These are phyloP conservation scores for Daldinia grandis DNA, from an alignment of 495 filamentous ascomycete species.

Conservation along the genomic window DNA sequence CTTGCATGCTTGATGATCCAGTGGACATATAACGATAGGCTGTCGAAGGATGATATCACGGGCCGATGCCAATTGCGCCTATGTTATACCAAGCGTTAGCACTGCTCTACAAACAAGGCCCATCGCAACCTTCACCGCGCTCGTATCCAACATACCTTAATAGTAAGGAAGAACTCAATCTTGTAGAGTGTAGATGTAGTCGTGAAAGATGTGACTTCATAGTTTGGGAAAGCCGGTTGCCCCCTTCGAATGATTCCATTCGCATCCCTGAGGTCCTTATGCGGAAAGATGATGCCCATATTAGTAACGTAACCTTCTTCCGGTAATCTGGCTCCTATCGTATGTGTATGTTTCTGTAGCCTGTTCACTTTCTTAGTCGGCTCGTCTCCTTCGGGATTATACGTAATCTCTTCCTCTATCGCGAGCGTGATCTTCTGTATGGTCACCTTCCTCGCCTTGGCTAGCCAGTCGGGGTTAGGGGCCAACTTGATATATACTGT, in stretches of 20 bases:
- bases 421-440: slow-evolving; percentile 92
- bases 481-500: slow-evolving; percentile 92
- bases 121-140: neutral
- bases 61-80: slow-evolving; percentile 92
- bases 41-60: slow-evolving; percentile 90
- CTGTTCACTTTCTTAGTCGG: slow-evolving; percentile 89
- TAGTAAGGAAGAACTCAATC: slow-evolving; percentile 94
- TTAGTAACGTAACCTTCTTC: slow-evolving; percentile 91
- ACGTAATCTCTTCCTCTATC: slow-evolving; percentile 97
- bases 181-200: slow-evolving; percentile 95
- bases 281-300: slow-evolving; percentile 88
- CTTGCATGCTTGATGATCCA: slow-evolving; percentile 94
- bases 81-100: slow-evolving; percentile 34
- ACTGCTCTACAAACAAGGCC: neutral
- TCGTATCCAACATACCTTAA: slow-evolving; percentile 72
- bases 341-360: slow-evolving; percentile 83
- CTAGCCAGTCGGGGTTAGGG: slow-evolving; percentile 90
- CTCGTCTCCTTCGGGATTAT: slow-evolving; percentile 98
- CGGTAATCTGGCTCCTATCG: slow-evolving; percentile 81
- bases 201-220: slow-evolving; percentile 88
- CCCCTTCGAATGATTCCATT: slow-evolving; percentile 89
- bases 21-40: slow-evolving; percentile 93
- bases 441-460: slow-evolving; percentile 88
- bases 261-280: slow-evolving; percentile 84
- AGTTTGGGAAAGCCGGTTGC: slow-evolving; percentile 88